Base-by-base conservation (phyloP, 148 eudicot genomes). In the Polygonum maritimum region DNA sequence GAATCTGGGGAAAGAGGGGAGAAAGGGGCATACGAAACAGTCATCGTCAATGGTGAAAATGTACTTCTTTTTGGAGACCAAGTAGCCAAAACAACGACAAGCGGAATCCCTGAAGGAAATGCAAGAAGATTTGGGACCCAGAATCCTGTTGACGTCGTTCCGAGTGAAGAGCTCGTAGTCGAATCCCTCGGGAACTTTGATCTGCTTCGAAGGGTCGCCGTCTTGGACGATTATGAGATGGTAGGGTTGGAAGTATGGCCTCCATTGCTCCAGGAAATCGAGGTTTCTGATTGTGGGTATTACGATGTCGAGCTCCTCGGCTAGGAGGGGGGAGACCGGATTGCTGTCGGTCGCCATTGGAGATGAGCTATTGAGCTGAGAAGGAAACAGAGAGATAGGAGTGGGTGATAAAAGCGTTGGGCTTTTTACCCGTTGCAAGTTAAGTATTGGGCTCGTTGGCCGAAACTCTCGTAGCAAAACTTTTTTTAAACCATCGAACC, bases 1-100 rank as follows among this genome's bases (percentile, higher is more conserved):
- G 31, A 22, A 57, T 1, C 9, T 6, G 63, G 63, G 63, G 26
- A 9, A 33, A 62, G 38, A 62, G 15, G 19, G 54, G 14, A 35
- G 69, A 31, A 31, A 62, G 38, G 5, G 5, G 76, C 88, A 83
- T 65, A 87, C 88, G 65, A 87, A 87, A 80, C 90, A 87, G 76
- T 87, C 90, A 39, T 87, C 90, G 72, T 87, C 88, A 79, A 87
- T 87, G 69, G 90, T 87, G 81, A 48, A 87, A 75, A 87, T 83
- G 63, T 87, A 87, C 87, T 87, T 87, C 90, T 87, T 87, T 82
- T 87, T 87, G 60, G 88, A 87, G 35, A 87, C 86, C 90, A 87
- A 85, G 75, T 85, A 87, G 0, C 90, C 90, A 60, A 87, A 87
- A 84, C 90, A 87, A 7, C 90, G 83, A 63, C 90, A 87, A 67